Evolutionary conservation across 108 stramenopile genomes (phyloP).

Genomic region (Skeletonema menzelii): DNA sequence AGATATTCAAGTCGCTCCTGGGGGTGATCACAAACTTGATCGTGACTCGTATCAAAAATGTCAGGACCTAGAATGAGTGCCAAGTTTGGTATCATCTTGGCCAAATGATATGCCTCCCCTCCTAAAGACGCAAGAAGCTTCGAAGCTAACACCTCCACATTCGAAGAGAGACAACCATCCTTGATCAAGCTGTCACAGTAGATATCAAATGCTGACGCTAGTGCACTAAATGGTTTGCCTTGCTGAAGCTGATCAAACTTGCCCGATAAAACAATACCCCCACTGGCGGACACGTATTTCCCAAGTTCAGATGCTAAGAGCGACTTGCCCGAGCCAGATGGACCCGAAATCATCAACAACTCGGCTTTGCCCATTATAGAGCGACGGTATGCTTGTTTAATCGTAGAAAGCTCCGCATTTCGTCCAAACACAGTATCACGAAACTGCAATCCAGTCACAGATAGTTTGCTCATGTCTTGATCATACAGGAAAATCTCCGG

Average conservation of each 20-base stretch:
- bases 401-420: not conserved
- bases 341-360: slow-evolving; percentile 12
- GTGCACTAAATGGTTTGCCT: slow-evolving; percentile 29
- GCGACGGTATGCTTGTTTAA: slow-evolving; percentile 1
- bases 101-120: slow-evolving; percentile 4
- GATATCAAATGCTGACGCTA: not conserved
- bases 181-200: slow-evolving; percentile 5
- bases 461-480: not conserved
- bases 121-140: not conserved
- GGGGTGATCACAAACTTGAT: slow-evolving; percentile 12
- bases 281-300: too few relatives aligned
- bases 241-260: slow-evolving; percentile 33
- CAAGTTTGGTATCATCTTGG: slow-evolving; percentile 27
- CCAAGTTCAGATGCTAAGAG: not conserved
- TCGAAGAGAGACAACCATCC: not conserved
- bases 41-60: not conserved
- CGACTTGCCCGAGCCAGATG: slow-evolving; percentile 6
- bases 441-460: slow-evolving; percentile 4
- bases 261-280: slow-evolving; percentile 12
- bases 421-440: not conserved
- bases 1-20: slow-evolving; percentile 29
- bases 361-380: not conserved
- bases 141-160: not conserved
- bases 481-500: slow-evolving; percentile 4
- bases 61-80: not conserved